These are phyloP conservation scores for Colletotrichum echinochloae DNA, from an alignment of 2,329 filamentous ascomycete species.

Conservation along the genomic window DNA sequence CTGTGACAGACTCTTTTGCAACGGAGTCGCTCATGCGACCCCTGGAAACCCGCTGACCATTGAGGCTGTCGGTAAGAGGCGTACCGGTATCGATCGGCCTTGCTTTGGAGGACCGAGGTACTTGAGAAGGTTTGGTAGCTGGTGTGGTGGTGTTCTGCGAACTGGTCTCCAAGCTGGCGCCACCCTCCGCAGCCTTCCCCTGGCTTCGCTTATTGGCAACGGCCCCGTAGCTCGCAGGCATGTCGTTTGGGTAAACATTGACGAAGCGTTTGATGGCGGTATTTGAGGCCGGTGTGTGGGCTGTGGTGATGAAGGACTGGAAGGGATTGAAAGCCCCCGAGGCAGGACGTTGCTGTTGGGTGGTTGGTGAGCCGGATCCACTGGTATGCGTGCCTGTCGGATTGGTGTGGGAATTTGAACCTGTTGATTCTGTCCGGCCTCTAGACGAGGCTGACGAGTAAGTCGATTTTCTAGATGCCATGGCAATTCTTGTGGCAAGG, in stretches of 20 bases:
- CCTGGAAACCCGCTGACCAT: neutral
- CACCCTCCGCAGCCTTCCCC: neutral
- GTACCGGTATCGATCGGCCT: neutral
- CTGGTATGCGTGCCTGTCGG: neutral
- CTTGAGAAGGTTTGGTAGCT: neutral
- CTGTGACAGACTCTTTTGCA: neutral
- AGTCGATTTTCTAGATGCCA: slow-evolving; percentile 27
- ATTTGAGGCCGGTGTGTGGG: neutral
- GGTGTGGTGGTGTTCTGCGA: neutral
- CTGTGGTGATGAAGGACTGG: neutral
- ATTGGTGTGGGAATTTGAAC: neutral
- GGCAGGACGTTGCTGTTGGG: neutral
- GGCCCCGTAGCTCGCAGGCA: neutral
- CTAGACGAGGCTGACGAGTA: neutral
- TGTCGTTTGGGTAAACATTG: neutral
- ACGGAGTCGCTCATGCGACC: neutral
- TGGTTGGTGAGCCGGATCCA: neutral
- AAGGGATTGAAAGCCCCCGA: slow-evolving; percentile 5
- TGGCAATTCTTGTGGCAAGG: slow-evolving; percentile 13
- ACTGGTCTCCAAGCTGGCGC: neutral
- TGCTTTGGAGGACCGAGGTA: neutral
- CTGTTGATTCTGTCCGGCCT: neutral
- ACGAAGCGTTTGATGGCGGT: neutral
- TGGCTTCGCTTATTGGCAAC: neutral
- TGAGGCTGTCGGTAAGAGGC: neutral